Evolutionary conservation across 1,284 basidiomycete species (phyloP), one percentile per base, ranked within the genome.

Genomic region (Trametes versicolor): DNA sequence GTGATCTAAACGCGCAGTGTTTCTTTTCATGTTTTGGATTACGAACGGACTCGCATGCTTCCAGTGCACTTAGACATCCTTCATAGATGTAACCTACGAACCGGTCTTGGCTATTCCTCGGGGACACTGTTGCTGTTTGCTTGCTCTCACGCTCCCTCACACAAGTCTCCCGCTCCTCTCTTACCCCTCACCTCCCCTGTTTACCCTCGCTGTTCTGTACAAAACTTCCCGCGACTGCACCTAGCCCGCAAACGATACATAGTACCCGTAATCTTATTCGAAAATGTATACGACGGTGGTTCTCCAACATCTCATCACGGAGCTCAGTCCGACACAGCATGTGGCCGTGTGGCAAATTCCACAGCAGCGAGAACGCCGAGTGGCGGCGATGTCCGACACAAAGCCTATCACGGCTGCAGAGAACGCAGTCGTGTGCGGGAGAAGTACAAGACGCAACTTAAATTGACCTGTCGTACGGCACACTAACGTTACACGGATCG

Each of bases 1-100:
- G 72, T 83, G 60, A 82, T 92, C 69, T 93, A 82, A 83, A 51
- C 56, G 50, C 25, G 39, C 25, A 2, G 17, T 45, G 53, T 41
- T 21, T 27, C 27, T 23, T 48, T 32, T 48, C 34, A 25, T 45
- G 58, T 45, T 56, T 52, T 62, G 51, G 41, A 29, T 51, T 55
- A 59, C 62, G 56, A 57, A 69, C 41, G 62, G 64, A 63, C 62
- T 51, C 56, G 50, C 48, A 48, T 53, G 54, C 53, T 54, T 47
- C 43, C 61, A 66, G 60, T 64, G 63, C 56, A 64, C 25, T 32
- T 58, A 57, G 54, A 67, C 63, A 45, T 57, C 54, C 48, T 9
- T 10, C 50, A 63, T 69, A 69, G 65, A 69, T 66, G 63, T 69
- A 69, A 25, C 67, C 55, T 69, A 69, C 59, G 47, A 55, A 32